Conservation (phyloP, 768 basidiomycete species). For the Lepiota venenata region DNA sequence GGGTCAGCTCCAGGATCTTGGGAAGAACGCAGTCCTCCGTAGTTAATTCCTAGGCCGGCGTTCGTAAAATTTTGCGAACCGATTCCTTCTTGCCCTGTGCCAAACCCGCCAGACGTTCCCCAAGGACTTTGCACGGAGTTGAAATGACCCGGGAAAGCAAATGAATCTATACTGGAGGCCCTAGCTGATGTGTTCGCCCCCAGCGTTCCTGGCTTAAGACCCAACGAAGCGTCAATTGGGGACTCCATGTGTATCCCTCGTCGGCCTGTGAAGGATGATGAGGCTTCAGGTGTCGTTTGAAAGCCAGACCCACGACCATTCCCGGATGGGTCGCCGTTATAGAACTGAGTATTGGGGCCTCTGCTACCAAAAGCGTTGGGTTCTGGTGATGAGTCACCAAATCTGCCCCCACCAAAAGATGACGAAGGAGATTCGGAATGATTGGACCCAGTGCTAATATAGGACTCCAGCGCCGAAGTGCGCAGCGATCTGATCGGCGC, state of each 20-base stretch:
- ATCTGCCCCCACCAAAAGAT: slow-evolving; percentile 61
- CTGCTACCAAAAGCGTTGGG: slow-evolving; percentile 52
- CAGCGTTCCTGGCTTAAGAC: not conserved
- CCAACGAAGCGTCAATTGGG: slow-evolving; percentile 31
- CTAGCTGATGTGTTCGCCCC: not conserved
- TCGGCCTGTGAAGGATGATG: slow-evolving; percentile 28
- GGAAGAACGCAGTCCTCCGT: slow-evolving; percentile 1
- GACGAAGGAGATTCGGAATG: slow-evolving; percentile 72
- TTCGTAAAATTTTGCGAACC: slow-evolving; percentile 6
- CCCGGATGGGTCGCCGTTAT: slow-evolving; percentile 27
- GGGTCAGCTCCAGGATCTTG: slow-evolving; percentile 4
- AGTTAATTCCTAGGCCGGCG: slow-evolving; percentile 1
- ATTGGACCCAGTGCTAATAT: slow-evolving; percentile 48
- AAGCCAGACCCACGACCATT: slow-evolving; percentile 19
- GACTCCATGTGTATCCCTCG: slow-evolving; percentile 38
- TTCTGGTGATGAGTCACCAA: slow-evolving; percentile 69
- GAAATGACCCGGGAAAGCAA: slow-evolving; percentile 10
- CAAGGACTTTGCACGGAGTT: slow-evolving; percentile 14
- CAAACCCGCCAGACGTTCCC: slow-evolving; percentile 6
- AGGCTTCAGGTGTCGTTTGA: slow-evolving; percentile 10
- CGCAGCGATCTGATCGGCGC: slow-evolving; percentile 59
- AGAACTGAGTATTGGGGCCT: slow-evolving; percentile 32
- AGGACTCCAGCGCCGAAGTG: slow-evolving; percentile 64
- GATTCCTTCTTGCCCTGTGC: slow-evolving; percentile 2
- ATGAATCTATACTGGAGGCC: slow-evolving; percentile 1